A percentile compares a stretch with the other conserved stretches of the same genome.
Conservation (phyloP, 257 asterid genomes). For the Solanum sejunctum region DNA sequence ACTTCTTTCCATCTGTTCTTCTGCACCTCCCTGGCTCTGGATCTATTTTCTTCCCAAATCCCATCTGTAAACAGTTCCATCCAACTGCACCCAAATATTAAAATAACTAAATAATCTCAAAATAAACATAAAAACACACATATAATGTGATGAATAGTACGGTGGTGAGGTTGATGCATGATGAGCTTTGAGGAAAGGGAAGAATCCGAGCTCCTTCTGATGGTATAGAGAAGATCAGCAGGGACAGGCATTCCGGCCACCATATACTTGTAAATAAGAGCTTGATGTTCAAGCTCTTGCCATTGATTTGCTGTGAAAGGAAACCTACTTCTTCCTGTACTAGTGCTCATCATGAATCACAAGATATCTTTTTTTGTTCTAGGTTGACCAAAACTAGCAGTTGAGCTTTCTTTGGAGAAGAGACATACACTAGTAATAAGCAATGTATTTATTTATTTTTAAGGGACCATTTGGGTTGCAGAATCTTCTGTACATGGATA, state of each 20-base stretch:
- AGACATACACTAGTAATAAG: constrained; percentile 6
- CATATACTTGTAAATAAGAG: constrained; percentile 83
- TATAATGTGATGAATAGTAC: constrained; percentile 5
- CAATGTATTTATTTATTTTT: constrained; percentile 32
- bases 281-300: constrained; percentile 95
- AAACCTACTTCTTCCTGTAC: constrained; percentile 23
- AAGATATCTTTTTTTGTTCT: neutral
- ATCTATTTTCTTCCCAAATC: constrained; percentile 75
- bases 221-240: constrained; percentile 76
- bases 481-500: constrained; percentile 76
- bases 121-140: neutral
- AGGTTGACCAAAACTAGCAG: neutral
- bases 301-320: constrained; percentile 85
- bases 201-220: constrained; percentile 54
- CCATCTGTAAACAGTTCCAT: constrained; percentile 74
- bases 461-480: constrained; percentile 78
- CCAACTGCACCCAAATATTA: constrained; percentile 35
- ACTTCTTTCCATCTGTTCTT: constrained; percentile 93
- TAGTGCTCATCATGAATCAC: constrained; percentile 25
- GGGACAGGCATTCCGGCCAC: constrained; percentile 80
- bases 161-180: constrained; percentile 46
- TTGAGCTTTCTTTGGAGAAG: neutral
- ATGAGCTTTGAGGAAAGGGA: constrained; percentile 49
- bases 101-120: neutral
- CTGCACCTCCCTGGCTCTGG: constrained; percentile 98